phyloP scores from a whole-genome alignment of 306 rosid genomes.

The Ceratonia siliqua region DNA sequence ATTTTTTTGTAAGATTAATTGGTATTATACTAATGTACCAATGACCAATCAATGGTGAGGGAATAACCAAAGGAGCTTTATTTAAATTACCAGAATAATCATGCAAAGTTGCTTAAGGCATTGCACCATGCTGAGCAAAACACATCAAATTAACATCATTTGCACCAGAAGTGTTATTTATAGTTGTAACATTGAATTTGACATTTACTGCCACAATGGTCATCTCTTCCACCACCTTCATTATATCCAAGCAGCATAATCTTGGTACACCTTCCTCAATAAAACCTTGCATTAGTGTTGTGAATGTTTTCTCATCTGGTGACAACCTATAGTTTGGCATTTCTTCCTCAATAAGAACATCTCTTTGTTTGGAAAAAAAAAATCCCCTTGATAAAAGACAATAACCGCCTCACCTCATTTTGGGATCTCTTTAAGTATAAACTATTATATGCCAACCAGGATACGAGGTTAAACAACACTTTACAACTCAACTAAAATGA shows the following conservation, averaged over 20 bases:
- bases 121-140: conserved; percentile 78
- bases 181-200: conserved; percentile 45
- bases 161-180: conserved; percentile 38
- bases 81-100: conserved; percentile 69
- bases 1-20: conserved; percentile 42
- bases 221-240: conserved; percentile 61
- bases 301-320: conserved; percentile 78
- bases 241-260: conserved; percentile 61
- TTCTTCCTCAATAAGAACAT: too few species aligned
- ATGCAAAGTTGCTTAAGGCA: conserved; percentile 64
- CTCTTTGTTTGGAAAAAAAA: too few species aligned
- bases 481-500: too few species aligned
- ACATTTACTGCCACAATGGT: conserved; percentile 54
- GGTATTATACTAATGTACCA: conserved; percentile 65
- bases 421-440: too few species aligned
- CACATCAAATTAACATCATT: conserved; percentile 57
- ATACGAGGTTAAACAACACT: too few species aligned
- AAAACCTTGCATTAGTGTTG: conserved; percentile 80
- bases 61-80: conserved; percentile 59
- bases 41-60: conserved; percentile 64
- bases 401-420: too few species aligned
- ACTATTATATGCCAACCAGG: too few species aligned
- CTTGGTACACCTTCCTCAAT: conserved; percentile 64
- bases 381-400: too few species aligned
- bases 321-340: conserved; percentile 60